Percentiles rank a stretch among this genome's conserved stretches.
phyloP scores from a whole-genome alignment of 306 rosid genomes.

The Quercus suber region DNA sequence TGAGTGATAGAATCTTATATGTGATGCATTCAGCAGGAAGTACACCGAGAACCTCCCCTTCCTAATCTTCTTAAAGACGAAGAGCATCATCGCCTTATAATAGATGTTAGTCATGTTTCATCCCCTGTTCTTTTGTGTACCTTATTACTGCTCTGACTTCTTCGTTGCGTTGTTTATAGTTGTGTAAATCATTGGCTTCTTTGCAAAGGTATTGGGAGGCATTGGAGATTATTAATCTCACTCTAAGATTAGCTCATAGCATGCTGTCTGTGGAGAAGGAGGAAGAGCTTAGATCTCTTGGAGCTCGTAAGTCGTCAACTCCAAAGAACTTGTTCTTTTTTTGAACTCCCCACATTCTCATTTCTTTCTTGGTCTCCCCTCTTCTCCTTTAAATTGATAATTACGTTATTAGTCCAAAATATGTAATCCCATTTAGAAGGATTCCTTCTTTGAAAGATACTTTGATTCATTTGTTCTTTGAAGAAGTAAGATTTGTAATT shows the following conservation, averaged over 20 bases:
- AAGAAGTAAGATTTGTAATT: background rate
- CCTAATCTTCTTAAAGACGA: slow-evolving; percentile 66
- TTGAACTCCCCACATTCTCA: background rate
- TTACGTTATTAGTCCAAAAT: slow-evolving; percentile 3
- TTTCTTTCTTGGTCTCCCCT: slow-evolving; percentile 9
- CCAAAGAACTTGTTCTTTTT: slow-evolving; percentile 10
- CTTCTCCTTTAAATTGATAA: slow-evolving; percentile 10
- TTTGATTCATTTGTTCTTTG: background rate
- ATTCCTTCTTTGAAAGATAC: background rate
- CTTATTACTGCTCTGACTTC: slow-evolving; percentile 17
- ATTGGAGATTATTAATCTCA: slow-evolving; percentile 66
- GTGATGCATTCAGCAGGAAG: slow-evolving; percentile 36
- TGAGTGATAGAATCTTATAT: slow-evolving; percentile 20
- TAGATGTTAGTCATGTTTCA: slow-evolving; percentile 57
- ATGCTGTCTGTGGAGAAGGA: slow-evolving; percentile 53
- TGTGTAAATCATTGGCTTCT: slow-evolving; percentile 80
- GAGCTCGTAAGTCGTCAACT: slow-evolving; percentile 62
- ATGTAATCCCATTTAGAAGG: background rate
- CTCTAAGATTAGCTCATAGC: slow-evolving; percentile 53
- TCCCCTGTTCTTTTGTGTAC: slow-evolving; percentile 3
- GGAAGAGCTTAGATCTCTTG: slow-evolving; percentile 81
- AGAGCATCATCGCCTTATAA: slow-evolving; percentile 60
- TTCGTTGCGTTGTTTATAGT: slow-evolving; percentile 39
- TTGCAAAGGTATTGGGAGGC: slow-evolving; percentile 77
- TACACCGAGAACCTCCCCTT: slow-evolving; percentile 55